Evolutionary conservation across 208 protist genomes (phyloP), one percentile per base, ranked within the genome.

Genomic region (Jaenimonas drosophilae): DNA sequence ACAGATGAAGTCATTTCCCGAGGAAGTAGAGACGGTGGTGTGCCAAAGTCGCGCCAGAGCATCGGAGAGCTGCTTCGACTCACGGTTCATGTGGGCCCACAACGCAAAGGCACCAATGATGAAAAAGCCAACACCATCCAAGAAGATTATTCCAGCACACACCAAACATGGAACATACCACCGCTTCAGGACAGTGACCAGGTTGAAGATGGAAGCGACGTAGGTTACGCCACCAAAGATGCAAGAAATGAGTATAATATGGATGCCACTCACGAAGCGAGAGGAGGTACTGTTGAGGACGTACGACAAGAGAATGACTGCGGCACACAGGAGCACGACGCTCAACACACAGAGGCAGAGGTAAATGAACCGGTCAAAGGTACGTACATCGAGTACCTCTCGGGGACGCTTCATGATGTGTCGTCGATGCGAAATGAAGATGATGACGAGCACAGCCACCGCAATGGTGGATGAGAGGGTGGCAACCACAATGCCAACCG

Each of bases 321-420:
- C 49, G 14, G 70, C 17, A 2, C 41, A 27, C 5, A 64, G 28
- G 4, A 50, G 33, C 26, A 65, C 31, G 17, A 68, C 21, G 23
- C 46, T 59, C 30, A 69, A 0, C 6, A 61, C 26, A 9, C 31
- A 27, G 11, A 67, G 26, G 9, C 29, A 29, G 2, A n/a, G 5
- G 23, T 59, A 59, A 4, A 75, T 54, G 14, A 66, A 6, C 1
- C 33, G 46, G 40, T 83, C 75, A 21, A 49, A 31, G n/a, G 24
- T 24, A 4, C 27, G n/a, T 14, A 59, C 40, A 23, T 67, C 53
- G 14, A 83, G 56, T 32, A 83, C 63, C 45, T 83, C 75, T 11
- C 64, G 64, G 12, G 75, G 65, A 3, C 45, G 57, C 12, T 30
- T 9, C 9, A 56, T 27, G 16, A 70, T n/a, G 7, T 57, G 28